These are phyloP conservation scores for Diaporthe sp. DNA, from an alignment of 2,329 filamentous ascomycete genomes.

Conservation along the genomic window DNA sequence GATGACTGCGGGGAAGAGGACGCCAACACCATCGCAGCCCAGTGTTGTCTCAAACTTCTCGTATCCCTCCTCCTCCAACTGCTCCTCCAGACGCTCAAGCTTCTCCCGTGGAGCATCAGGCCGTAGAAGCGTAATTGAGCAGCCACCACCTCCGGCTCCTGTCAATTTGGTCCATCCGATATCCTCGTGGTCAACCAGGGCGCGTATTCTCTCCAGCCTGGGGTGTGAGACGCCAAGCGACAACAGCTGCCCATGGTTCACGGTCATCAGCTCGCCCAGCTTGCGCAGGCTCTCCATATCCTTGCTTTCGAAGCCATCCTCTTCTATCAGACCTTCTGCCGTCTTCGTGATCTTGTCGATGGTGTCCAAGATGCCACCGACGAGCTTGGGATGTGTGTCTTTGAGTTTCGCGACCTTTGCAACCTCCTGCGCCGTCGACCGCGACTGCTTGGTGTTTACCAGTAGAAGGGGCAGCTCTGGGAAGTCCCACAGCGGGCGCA, in stretches of 20 bases:
- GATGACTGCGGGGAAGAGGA: constrained; percentile 92
- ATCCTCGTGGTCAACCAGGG: constrained; percentile 88
- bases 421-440: constrained; percentile 88
- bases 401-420: constrained; percentile 84
- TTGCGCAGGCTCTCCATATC: constrained; percentile 75
- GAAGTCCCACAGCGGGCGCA: constrained; percentile 85
- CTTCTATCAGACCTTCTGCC: constrained; percentile 66
- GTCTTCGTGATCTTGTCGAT: constrained; percentile 80
- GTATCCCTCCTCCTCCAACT: constrained; percentile 80
- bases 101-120: constrained; percentile 70
- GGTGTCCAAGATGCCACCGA: constrained; percentile 84
- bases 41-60: constrained; percentile 89
- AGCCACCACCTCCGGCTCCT: constrained; percentile 94
- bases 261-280: constrained; percentile 88
- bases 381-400: constrained; percentile 79
- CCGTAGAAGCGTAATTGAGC: constrained; percentile 90
- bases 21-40: constrained; percentile 92
- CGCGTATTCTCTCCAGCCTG: constrained; percentile 89
- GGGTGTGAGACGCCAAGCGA: constrained; percentile 95
- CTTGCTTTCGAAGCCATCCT: constrained; percentile 76
- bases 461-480: constrained; percentile 91
- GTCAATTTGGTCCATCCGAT: constrained; percentile 99
- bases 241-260: constrained; percentile 95
- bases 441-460: constrained; percentile 88
- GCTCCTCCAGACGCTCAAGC: constrained; percentile 73